Evolutionary conservation across 2,329 filamentous ascomycete species (phyloP), one percentile per base, ranked within the genome.

Genomic region (Didymella exigua): DNA sequence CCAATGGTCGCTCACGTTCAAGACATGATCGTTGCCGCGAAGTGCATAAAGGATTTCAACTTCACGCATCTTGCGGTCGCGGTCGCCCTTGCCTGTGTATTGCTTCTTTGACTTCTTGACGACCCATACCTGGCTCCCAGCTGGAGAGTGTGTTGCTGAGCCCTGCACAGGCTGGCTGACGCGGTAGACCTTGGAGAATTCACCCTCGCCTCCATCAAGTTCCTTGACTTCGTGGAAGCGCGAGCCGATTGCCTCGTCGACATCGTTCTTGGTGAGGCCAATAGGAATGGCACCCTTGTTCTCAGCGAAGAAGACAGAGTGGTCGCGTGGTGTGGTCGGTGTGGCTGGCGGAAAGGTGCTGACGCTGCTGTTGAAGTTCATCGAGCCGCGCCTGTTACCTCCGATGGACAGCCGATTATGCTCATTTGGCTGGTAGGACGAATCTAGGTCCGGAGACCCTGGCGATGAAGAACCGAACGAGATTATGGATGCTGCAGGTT

Each of bases 31-130:
- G 50, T 89, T 87, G 54, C 89, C 86, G 46, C 85, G 85, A 36
- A 99, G 79, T n/a, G 86, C 82, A 67, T 89, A 87, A 41, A 99
- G 81, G 18, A 92, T 86, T 16, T 86, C 80, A 3, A 96, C 93
- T 76, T 99, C 95, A 37, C 90, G 86, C 65, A 96, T 82, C 76
- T 95, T 95, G 55, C 86, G 81, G 64, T 91, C 84, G n/a, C 92
- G 88, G 72, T 97, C 93, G 69, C 85, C 89, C 43, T 83, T 80
- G 18, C 95, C 93, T 49, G 86, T 82, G 68, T 91, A 93, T 7
- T 90, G 87, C 56, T 91, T 84, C 68, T 90, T 90, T 56, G 91
- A 88, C 78, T 96, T 98, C 80, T 99, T 99, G 49, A 99, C 93
- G 2, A 93, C 93, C 80, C 88, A 98, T 0, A 96, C 86, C 27